Base-by-base conservation (phyloP, 2,329 filamentous ascomycete species). In the Alternaria sp. region DNA sequence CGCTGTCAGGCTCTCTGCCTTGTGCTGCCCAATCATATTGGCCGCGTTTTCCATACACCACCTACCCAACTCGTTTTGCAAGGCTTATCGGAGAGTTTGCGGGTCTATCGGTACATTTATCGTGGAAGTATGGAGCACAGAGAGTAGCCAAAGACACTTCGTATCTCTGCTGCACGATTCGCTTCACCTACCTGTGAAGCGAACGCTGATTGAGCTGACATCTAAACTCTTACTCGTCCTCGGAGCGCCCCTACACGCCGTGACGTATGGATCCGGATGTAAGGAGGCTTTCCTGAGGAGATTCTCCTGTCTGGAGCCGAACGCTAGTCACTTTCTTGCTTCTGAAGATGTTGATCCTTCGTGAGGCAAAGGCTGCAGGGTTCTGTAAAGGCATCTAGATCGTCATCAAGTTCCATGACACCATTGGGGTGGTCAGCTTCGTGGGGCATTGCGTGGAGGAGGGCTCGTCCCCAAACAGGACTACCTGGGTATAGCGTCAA, bases 31-130 rank as follows among this genome's bases (percentile, higher is more conserved):
- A 17, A 17, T 26, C 10, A 12, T 28, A 45, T 54, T 40, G n/a
- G 23, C 49, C 36, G 26, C 32, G n/a, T 19, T 15, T 40, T 36
- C 40, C n/a, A 44, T n/a, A 40, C 17, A 15, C 30, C 47, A 46
- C 28, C 23, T 36, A 45, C 36, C 36, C 36, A 40, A 40, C 8
- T n/a, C n/a, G 36, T 40, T 28, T n/a, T 11, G 12, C 49, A 28
- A 46, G 57, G 13, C 3, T 30, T 46, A 30, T 59, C 57, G 57
- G 57, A n/a, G 47, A 54, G 26, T 59, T 59, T 59, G 47, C n/a
- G 49, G 13, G 13, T 10, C 9, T 47, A n/a, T 59, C 57, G 57
- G 57, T 9, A 40, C 23, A 59, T 59, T 59, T 54, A 40, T 54
- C 17, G 19, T 23, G 17, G 4, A 28, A 17, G 30, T 40, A 40